Evolutionary conservation across 176 grass and related monocot species (phyloP).

Genomic region (Aegilops bicornis): DNA sequence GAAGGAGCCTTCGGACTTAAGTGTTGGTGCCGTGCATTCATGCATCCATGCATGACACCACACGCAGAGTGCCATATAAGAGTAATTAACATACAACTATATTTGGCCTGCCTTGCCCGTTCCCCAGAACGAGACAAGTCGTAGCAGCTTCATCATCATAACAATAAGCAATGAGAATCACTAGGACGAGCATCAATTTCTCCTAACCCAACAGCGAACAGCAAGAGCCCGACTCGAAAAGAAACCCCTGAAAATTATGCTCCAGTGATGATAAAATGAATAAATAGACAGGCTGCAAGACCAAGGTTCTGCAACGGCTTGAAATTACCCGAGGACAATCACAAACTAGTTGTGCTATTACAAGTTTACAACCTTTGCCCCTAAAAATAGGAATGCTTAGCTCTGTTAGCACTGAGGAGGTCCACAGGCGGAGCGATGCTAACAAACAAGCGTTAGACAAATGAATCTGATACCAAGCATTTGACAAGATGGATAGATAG

Average conservation of each 20-base stretch:
- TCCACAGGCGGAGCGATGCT: background rate
- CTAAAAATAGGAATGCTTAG: background rate
- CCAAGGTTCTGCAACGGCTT: background rate
- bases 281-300: background rate
- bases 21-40: background rate
- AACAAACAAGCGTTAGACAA: conserved; percentile 3
- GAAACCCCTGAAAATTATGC: background rate
- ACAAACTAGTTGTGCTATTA: background rate
- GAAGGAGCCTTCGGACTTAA: conserved; percentile 6
- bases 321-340: no score
- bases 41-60: no score
- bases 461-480: background rate
- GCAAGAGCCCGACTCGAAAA: background rate
- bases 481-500: background rate
- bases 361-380: background rate
- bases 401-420: background rate
- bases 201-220: background rate
- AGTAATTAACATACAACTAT: no score
- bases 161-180: no score
- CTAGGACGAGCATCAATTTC: background rate
- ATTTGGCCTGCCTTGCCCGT: no score
- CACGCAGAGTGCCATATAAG: no score
- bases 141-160: no score
- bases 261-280: background rate
- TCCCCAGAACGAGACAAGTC: background rate